Evolutionary conservation across 352 stramenopile genomes (phyloP).

Genomic region (Pythium aristosporum): DNA sequence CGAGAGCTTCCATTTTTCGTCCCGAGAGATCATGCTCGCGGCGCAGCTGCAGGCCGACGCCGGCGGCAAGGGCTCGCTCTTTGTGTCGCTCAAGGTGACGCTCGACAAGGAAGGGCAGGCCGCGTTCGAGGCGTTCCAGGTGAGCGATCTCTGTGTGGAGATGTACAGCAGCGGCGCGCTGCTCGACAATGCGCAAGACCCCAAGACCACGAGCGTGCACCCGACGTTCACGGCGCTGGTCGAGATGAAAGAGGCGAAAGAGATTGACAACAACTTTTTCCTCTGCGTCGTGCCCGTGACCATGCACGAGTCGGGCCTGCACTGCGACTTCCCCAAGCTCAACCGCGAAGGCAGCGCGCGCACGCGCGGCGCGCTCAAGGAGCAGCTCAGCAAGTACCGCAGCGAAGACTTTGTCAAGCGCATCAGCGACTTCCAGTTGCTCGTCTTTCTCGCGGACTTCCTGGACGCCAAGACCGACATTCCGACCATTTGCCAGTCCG

Average conservation of each 20-base stretch:
- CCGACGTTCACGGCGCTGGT: constrained; percentile 98
- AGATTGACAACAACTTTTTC: constrained; percentile 98
- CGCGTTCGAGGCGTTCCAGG: constrained; percentile 96
- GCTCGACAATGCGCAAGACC: constrained; percentile 86
- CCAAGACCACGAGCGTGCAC: constrained; percentile 90
- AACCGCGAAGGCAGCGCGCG: constrained; percentile 88
- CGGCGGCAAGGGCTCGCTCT: constrained; percentile 92
- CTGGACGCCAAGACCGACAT: constrained; percentile 92
- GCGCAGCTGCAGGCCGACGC: constrained; percentile 95
- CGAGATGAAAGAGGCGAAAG: constrained; percentile 90
- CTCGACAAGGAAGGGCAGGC: constrained; percentile 93
- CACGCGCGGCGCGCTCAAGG: constrained; percentile 91
- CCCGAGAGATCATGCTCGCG: constrained; percentile 89
- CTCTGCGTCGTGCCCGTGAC: constrained; percentile 95
- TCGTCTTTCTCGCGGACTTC: constrained; percentile 95
- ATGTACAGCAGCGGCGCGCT: constrained; percentile 96
- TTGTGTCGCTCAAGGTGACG: constrained; percentile 96
- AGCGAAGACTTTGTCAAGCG: constrained; percentile 81
- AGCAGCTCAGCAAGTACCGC: constrained; percentile 82
- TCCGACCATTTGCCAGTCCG: constrained; percentile 90
- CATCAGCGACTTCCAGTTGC: constrained; percentile 95
- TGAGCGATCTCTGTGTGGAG: constrained; percentile 97
- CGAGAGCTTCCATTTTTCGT: constrained; percentile 94
- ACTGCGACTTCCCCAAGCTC: constrained; percentile 92
- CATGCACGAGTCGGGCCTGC: constrained; percentile 91